Conservation (phyloP, 1,284 basidiomycete species). For the Fomitopsis schrenkii region DNA sequence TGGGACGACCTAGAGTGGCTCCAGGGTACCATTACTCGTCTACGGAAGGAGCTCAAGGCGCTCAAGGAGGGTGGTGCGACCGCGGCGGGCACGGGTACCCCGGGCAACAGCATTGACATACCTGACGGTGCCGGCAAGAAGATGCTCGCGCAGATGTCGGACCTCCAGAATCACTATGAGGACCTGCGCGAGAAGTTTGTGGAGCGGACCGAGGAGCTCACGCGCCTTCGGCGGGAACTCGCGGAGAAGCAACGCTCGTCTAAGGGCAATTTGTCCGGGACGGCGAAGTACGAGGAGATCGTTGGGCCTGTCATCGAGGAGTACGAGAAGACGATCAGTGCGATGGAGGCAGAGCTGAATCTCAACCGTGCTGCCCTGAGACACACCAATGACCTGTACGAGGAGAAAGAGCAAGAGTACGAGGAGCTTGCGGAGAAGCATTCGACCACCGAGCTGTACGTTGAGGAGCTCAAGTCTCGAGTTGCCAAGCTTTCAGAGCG, state of each 20-base stretch:
- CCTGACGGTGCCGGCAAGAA: slow-evolving; percentile 63
- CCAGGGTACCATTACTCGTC: slow-evolving; percentile 77
- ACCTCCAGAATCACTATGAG: slow-evolving; percentile 80
- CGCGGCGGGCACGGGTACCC: slow-evolving; percentile 14
- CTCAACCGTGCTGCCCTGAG: slow-evolving; percentile 86
- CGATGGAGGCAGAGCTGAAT: slow-evolving; percentile 92
- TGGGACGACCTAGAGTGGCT: slow-evolving; percentile 99
- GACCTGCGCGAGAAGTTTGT: slow-evolving; percentile 81
- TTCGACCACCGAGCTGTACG: slow-evolving; percentile 78
- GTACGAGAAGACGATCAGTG: slow-evolving; percentile 96
- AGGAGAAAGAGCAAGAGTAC: slow-evolving; percentile 84
- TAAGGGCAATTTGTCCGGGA: slow-evolving; percentile 54
- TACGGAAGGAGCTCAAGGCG: slow-evolving; percentile 82
- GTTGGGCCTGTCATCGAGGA: slow-evolving; percentile 98
- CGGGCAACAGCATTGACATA: slow-evolving; percentile 4
- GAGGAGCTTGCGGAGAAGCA: slow-evolving; percentile 62
- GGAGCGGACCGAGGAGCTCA: slow-evolving; percentile 85
- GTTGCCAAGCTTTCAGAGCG: slow-evolving; percentile 83
- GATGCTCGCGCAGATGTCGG: slow-evolving; percentile 69
- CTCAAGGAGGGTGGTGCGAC: slow-evolving; percentile 63
- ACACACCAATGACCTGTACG: slow-evolving; percentile 87
- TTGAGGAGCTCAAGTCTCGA: slow-evolving; percentile 80
- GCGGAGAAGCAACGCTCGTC: slow-evolving; percentile 63
- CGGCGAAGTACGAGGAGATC: slow-evolving; percentile 89
- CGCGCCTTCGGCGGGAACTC: slow-evolving; percentile 69